Percentiles rank a stretch among this genome's conserved stretches.
phyloP scores from a whole-genome alignment of 176 grass and related monocot species.

The Pharus latifolius region DNA sequence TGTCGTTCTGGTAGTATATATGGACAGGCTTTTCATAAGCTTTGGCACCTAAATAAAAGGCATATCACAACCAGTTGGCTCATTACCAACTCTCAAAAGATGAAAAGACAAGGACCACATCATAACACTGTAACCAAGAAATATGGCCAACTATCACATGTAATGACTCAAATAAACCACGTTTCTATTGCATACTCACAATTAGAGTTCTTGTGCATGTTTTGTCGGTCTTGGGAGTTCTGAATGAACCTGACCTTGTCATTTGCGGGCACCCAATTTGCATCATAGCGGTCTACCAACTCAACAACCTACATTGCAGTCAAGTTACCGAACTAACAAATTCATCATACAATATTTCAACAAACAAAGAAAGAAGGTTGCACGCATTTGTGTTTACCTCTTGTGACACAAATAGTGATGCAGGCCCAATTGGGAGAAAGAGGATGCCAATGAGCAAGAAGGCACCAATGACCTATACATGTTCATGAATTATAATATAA shows the following conservation, averaged over 20 bases:
- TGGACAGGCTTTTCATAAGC: conserved; percentile 67
- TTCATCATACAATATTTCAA: background rate
- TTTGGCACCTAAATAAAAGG: conserved; percentile 70
- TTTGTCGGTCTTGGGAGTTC: conserved; percentile 44
- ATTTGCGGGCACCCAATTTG: conserved; percentile 30
- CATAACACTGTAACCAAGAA: background rate
- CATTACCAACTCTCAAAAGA: background rate
- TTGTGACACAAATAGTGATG: conserved; percentile 43
- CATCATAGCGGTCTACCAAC: conserved; percentile 59
- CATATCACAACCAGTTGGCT: background rate
- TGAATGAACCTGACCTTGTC: conserved; percentile 70
- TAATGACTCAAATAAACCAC: background rate
- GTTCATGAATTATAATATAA: background rate
- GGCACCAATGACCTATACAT: conserved; percentile 49
- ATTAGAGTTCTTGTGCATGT: conserved; percentile 52
- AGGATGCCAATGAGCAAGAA: conserved; percentile 54
- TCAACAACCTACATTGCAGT: conserved; percentile 56
- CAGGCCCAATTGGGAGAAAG: conserved; percentile 70
- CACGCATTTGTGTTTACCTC: conserved; percentile 17
- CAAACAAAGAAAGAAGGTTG: background rate
- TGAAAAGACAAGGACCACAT: background rate
- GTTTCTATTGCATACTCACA: conserved; percentile 30
- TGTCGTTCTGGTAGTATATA: conserved; percentile 74
- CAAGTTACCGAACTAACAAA: conserved; percentile 5
- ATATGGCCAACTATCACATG: background rate